These are phyloP conservation scores for Plantago coronopus DNA, from an alignment of 305 asterid species.

Conservation along the genomic window DNA sequence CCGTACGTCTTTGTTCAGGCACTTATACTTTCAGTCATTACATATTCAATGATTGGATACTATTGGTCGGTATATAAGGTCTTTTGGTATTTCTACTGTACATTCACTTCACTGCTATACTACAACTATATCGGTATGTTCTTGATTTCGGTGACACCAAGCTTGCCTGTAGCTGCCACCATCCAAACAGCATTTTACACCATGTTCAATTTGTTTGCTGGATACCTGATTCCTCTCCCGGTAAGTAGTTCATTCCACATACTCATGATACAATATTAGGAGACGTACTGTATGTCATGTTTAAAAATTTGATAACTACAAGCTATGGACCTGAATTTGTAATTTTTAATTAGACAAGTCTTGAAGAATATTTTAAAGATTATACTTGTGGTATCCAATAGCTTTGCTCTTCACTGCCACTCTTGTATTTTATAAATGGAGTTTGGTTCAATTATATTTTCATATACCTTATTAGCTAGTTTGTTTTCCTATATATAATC, in stretches of 20 bases:
- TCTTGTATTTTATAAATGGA: too few species aligned
- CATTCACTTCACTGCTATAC: conserved; percentile 49
- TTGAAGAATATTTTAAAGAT: too few species aligned
- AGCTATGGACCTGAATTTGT: too few species aligned
- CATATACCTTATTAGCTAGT: too few species aligned
- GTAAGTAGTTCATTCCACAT: conserved; percentile 25
- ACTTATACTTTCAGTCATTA: conserved; percentile 35
- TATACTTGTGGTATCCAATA: too few species aligned
- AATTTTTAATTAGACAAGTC: too few species aligned
- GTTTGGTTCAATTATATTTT: too few species aligned
- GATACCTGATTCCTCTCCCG: conserved; percentile 47
- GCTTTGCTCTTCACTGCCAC: too few species aligned
- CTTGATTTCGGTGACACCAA: conserved; percentile 55
- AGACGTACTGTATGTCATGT: too few species aligned
- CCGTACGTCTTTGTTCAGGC: conserved; percentile 48
- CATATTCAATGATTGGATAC: conserved; percentile 68
- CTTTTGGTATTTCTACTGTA: conserved; percentile 50
- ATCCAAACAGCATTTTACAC: conserved; percentile 47
- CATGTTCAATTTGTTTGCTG: conserved; percentile 42
- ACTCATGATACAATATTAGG: background rate
- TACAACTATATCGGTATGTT: conserved; percentile 61
- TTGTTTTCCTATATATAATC: too few species aligned
- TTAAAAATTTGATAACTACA: too few species aligned
- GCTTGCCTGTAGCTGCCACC: conserved; percentile 47
- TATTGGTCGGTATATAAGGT: conserved; percentile 43